Evolutionary conservation across 176 grass and related monocot genomes (phyloP).

Genomic region (Olyra latifolia): DNA sequence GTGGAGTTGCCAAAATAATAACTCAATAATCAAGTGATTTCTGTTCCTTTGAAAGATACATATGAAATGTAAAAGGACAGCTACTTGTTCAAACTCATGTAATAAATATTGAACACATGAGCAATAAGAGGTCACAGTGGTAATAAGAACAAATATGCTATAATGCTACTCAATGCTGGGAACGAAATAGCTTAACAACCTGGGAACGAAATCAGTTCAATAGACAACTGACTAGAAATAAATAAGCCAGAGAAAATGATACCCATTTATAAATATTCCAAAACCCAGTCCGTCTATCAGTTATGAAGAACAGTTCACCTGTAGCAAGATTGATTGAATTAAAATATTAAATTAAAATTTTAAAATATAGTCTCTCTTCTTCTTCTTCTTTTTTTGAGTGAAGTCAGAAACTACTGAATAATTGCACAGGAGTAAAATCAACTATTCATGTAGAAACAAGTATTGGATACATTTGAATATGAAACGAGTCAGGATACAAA

Average conservation of each 20-base stretch:
- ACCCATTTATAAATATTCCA: constrained; percentile 99
- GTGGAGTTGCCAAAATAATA: background rate
- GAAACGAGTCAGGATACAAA: constrained; percentile 6
- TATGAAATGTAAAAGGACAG: background rate
- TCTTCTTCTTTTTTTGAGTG: constrained; percentile 2
- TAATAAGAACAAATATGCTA: background rate
- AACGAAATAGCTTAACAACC: background rate
- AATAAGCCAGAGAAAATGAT: constrained; percentile 34
- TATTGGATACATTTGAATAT: background rate
- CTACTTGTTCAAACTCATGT: constrained; percentile 1
- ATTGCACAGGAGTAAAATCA: background rate
- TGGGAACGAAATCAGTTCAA: background rate
- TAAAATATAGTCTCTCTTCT: background rate
- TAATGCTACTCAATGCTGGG: background rate
- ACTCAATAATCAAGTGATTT: background rate
- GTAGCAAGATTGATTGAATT: constrained; percentile 28
- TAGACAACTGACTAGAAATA: constrained; percentile 10
- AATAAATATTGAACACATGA: constrained; percentile 14
- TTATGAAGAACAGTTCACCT: constrained; percentile 95
- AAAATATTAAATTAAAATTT: constrained; percentile 28
- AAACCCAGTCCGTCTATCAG: constrained; percentile 76
- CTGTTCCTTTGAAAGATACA: background rate
- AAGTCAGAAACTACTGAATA: constrained; percentile 7
- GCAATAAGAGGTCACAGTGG: background rate
- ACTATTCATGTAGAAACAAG: background rate